Evolutionary conservation across 768 basidiomycete species (phyloP).

Genomic region (Suillus subalutaceus): DNA sequence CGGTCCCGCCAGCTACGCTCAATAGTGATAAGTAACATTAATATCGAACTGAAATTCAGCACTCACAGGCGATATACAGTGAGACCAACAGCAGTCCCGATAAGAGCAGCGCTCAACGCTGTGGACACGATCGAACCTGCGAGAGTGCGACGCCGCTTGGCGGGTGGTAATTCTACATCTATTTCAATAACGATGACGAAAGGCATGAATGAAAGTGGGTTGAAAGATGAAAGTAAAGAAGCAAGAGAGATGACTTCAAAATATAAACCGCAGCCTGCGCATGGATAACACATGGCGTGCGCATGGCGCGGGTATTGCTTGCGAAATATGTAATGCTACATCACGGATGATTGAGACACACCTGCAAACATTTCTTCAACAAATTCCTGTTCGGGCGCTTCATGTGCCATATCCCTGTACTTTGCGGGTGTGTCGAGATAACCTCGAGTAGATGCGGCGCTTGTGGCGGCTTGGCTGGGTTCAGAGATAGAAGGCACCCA

Average conservation of each 20-base stretch:
- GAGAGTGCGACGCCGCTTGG: conserved; percentile 80
- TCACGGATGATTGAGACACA: conserved; percentile 32
- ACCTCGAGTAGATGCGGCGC: conserved; percentile 56
- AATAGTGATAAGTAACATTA: conserved; percentile 7
- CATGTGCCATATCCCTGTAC: conserved; percentile 46
- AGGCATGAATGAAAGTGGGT: conserved; percentile 30
- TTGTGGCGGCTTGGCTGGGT: conserved; percentile 54
- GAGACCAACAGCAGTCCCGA: conserved; percentile 84
- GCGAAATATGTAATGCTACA: conserved; percentile 21
- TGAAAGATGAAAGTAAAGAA: conserved; percentile 18
- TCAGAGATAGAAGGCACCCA: conserved; percentile 71
- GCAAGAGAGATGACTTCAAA: conserved; percentile 17
- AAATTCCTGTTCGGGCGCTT: conserved; percentile 37
- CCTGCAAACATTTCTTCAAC: conserved; percentile 51
- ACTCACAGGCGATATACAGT: conserved; percentile 87
- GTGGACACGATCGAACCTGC: conserved; percentile 84
- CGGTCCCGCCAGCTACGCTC: conserved; percentile 72
- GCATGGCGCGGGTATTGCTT: conserved; percentile 30
- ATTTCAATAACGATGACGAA: conserved; percentile 47
- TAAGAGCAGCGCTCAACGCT: conserved; percentile 82
- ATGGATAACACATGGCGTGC: conserved; percentile 16
- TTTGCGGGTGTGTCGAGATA: conserved; percentile 73
- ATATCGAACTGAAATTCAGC: conserved; percentile 1
- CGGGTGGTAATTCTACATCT: conserved; percentile 72
- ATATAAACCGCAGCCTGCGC: conserved; percentile 17